phyloP scores from a whole-genome alignment of 208 protist species.

The Endotrypanum monterogeii region DNA sequence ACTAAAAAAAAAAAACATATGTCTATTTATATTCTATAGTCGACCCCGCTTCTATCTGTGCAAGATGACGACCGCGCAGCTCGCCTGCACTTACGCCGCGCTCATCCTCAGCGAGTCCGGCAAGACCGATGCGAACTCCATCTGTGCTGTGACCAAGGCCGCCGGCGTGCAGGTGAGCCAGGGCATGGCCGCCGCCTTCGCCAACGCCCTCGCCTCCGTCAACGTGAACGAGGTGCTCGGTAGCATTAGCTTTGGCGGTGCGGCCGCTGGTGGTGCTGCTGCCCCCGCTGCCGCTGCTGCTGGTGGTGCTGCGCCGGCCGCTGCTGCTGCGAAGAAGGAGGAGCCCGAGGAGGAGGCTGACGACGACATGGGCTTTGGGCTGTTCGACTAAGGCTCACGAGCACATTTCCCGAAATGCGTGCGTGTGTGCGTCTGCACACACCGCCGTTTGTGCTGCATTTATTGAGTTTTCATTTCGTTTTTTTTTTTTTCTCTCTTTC shows the following conservation, averaged over 20 bases:
- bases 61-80: conserved; percentile 60
- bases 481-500: background rate
- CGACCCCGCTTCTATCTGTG: background rate
- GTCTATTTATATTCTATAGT: too few relatives aligned
- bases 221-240: conserved; percentile 64
- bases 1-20: background rate
- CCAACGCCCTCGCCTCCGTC: conserved; percentile 51
- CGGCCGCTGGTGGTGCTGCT: conserved; percentile 41
- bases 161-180: conserved; percentile 75
- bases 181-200: conserved; percentile 76
- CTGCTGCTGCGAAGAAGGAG: conserved; percentile 60
- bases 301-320: conserved; percentile 38
- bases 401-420: background rate
- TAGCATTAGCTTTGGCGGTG: conserved; percentile 78
- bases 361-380: conserved; percentile 89
- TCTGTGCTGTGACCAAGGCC: conserved; percentile 75
- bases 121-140: conserved; percentile 69
- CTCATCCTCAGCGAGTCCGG: conserved; percentile 93
- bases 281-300: conserved; percentile 18
- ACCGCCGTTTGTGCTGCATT: background rate
- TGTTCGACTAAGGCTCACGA: conserved; percentile 80
- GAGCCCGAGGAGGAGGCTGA: conserved; percentile 81
- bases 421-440: background rate
- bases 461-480: background rate
- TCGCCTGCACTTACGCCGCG: conserved; percentile 95